Conservation (phyloP, 345 rosid genomes). For the Laguncularia racemosa region DNA sequence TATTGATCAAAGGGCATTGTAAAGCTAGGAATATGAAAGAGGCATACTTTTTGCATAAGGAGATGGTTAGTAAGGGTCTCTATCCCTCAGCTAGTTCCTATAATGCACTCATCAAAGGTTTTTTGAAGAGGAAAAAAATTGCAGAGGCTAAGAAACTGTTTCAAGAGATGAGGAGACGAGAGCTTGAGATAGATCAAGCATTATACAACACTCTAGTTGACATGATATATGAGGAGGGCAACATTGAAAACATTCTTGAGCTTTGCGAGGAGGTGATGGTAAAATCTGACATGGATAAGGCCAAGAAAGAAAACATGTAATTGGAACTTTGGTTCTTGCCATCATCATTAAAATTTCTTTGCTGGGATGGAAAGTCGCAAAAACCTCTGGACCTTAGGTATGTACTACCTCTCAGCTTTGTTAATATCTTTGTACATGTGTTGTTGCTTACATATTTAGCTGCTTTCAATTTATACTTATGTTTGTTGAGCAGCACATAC, state of each 20-base stretch:
- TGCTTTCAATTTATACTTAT: too few relatives aligned
- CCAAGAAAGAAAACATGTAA: not conserved
- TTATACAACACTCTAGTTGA: constrained; percentile 51
- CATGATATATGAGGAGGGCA: constrained; percentile 55
- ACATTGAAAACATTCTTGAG: constrained; percentile 44
- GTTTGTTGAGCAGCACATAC: too few relatives aligned
- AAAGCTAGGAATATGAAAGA: constrained; percentile 99
- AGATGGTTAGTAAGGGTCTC: constrained; percentile 66
- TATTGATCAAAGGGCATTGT: constrained; percentile 76
- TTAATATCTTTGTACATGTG: too few relatives aligned
- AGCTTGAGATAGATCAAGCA: constrained; percentile 52
- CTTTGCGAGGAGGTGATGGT: constrained; percentile 84
- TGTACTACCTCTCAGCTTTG: too few relatives aligned
- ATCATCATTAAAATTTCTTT: too few relatives aligned
- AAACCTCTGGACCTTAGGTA: too few relatives aligned
- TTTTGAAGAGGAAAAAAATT: constrained; percentile 61
- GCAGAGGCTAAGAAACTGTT: constrained; percentile 65
- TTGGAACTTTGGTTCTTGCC: not conserved
- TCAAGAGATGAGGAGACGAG: constrained; percentile 63
- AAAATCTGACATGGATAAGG: constrained; percentile 38
- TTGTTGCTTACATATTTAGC: too few relatives aligned
- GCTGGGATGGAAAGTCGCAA: too few relatives aligned
- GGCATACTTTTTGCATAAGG: constrained; percentile 71
- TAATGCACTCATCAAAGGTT: constrained; percentile 65
- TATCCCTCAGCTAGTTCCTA: constrained; percentile 47